Conservation (phyloP, 2,329 filamentous ascomycete species). For the Colletotrichum coccodes region DNA sequence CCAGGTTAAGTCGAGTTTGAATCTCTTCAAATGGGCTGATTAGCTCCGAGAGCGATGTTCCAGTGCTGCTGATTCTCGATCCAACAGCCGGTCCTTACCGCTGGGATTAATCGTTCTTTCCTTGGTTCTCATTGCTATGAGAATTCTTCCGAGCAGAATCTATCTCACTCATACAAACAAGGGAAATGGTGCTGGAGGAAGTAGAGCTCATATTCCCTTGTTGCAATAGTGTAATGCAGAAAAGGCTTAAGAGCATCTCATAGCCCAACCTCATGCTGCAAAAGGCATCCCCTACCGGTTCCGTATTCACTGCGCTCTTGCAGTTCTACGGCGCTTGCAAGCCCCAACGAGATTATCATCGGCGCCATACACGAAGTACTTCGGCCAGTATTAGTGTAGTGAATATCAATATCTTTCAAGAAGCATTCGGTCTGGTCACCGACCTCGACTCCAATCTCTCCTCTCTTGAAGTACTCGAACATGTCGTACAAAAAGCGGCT, state of each 20-base stretch:
- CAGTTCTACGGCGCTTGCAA: too few species aligned
- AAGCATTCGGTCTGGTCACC: background rate
- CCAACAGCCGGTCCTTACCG: background rate
- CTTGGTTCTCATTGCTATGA: constrained; percentile 21
- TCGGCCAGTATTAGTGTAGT: too few species aligned
- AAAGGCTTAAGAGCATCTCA: constrained; percentile 17
- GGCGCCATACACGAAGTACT: too few species aligned
- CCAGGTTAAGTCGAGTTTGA: constrained; percentile 24
- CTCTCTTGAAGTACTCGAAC: background rate
- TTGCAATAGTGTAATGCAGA: background rate
- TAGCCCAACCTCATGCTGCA: constrained; percentile 17
- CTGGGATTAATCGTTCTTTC: constrained; percentile 18
- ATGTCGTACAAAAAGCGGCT: background rate
- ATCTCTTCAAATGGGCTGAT: constrained; percentile 14
- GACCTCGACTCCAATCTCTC: background rate
- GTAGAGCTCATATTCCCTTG: background rate
- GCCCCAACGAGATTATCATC: too few species aligned
- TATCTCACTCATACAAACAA: constrained; percentile 9
- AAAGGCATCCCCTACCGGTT: constrained; percentile 29
- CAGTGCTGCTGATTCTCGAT: constrained; percentile 9
- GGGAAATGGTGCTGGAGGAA: background rate
- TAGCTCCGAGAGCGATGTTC: background rate
- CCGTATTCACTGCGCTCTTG: too few species aligned
- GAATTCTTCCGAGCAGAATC: constrained; percentile 19
- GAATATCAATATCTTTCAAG: too few species aligned